A percentile compares a stretch with the other conserved stretches of the same genome.
phyloP scores from a whole-genome alignment of 2,329 filamentous ascomycete species.

The Xenoacremonium recifei region DNA sequence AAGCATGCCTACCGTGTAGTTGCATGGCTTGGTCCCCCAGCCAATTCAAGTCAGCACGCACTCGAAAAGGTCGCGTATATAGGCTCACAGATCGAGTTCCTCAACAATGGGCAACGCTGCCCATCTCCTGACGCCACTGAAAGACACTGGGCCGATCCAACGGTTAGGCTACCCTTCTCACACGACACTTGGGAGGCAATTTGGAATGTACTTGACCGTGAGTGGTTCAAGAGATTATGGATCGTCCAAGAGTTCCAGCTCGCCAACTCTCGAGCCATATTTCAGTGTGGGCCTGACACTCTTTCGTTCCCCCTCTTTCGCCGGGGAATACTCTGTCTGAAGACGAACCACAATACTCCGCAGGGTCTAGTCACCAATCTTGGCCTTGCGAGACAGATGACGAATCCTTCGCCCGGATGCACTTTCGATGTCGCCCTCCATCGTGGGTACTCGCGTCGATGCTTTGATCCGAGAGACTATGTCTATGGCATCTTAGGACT shows the following conservation, averaged over 20 bases:
- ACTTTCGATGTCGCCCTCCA: too few species aligned
- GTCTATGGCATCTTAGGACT: constrained; percentile 1
- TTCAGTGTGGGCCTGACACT: background rate
- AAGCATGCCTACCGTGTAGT: background rate
- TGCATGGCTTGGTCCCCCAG: background rate
- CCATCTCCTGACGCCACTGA: background rate
- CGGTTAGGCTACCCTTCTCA: background rate
- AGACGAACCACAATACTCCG: too few species aligned
- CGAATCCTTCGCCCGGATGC: too few species aligned
- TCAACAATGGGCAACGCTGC: background rate
- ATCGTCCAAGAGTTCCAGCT: constrained; percentile 1
- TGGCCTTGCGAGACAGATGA: too few species aligned
- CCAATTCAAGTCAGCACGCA: background rate
- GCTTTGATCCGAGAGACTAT: constrained; percentile 1
- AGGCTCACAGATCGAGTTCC: background rate
- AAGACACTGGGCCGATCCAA: background rate
- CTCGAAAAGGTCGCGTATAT: background rate
- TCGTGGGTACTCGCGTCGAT: too few species aligned
- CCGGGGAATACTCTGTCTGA: background rate
- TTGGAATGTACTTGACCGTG: background rate
- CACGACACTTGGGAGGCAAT: background rate
- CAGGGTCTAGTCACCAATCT: too few species aligned
- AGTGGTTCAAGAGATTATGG: background rate
- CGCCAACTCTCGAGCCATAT: background rate
- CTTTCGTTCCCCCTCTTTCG: background rate